Conservation (phyloP, 495 filamentous ascomycete genomes). For the Penicillium dipodomyicola region DNA sequence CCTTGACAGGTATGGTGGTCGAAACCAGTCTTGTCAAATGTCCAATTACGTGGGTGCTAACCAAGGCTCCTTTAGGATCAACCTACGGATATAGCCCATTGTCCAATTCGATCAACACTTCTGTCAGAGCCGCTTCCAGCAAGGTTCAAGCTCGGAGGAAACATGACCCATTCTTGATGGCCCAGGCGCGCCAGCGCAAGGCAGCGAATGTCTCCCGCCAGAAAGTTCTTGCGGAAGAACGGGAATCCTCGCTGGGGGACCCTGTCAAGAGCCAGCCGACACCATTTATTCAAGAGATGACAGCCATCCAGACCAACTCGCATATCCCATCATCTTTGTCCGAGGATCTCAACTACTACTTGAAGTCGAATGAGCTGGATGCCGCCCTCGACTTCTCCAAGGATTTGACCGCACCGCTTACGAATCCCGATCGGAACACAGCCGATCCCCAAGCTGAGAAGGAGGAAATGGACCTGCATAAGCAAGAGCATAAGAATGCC, state of each 20-base stretch:
- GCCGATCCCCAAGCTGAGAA: constrained; percentile 47
- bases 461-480: constrained; percentile 29
- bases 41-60: constrained; percentile 10
- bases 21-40: not conserved
- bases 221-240: constrained; percentile 59
- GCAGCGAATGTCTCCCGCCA: constrained; percentile 74
- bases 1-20: constrained; percentile 54
- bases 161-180: constrained; percentile 46
- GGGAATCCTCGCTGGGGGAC: constrained; percentile 63
- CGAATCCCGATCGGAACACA: constrained; percentile 30
- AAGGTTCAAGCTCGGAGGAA: constrained; percentile 36
- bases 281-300: constrained; percentile 80
- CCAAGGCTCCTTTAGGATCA: constrained; percentile 28
- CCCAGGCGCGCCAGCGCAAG: constrained; percentile 74
- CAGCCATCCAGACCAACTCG: constrained; percentile 43
- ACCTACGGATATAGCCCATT: constrained; percentile 33
- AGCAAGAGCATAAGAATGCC: constrained; percentile 34
- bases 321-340: constrained; percentile 25
- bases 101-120: constrained; percentile 33
- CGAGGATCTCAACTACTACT: constrained; percentile 66
- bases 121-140: constrained; percentile 39
- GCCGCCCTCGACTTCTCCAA: constrained; percentile 61
- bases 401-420: constrained; percentile 57
- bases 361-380: constrained; percentile 63
- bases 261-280: constrained; percentile 75